A percentile compares a stretch with the other conserved stretches of the same genome.
Conservation (phyloP, 768 basidiomycete genomes). For the Pleurotus ostreatus region DNA sequence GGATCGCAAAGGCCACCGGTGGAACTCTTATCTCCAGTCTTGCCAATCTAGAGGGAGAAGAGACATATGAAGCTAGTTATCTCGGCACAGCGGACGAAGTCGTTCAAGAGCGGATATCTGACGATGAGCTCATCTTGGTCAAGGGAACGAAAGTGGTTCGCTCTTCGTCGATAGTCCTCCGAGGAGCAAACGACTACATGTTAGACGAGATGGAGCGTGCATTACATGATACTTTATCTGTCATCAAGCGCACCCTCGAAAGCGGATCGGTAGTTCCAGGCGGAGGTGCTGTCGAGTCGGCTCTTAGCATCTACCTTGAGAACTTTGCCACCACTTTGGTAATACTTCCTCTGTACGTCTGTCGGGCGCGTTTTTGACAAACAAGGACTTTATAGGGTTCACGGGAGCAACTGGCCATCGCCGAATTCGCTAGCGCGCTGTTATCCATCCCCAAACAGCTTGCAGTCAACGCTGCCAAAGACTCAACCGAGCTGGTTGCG, state of each 20-base stretch:
- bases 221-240: slow-evolving; percentile 88
- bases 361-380: slow-evolving; percentile 9
- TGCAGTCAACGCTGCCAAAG: slow-evolving; percentile 97
- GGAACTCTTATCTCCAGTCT: slow-evolving; percentile 89
- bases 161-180: slow-evolving; percentile 87
- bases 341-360: slow-evolving; percentile 24
- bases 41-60: slow-evolving; percentile 96
- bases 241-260: slow-evolving; percentile 96
- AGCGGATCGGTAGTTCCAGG: slow-evolving; percentile 95
- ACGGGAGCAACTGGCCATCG: slow-evolving; percentile 96
- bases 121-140: slow-evolving; percentile 95
- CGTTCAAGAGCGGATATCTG: slow-evolving; percentile 94
- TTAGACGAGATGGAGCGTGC: slow-evolving; percentile 99
- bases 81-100: slow-evolving; percentile 96
- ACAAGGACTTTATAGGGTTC: slow-evolving; percentile 64
- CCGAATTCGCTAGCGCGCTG: slow-evolving; percentile 94
- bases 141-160: slow-evolving; percentile 97
- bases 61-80: slow-evolving; percentile 90
- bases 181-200: slow-evolving; percentile 99
- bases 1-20: slow-evolving; percentile 96
- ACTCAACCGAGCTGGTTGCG: slow-evolving; percentile 95
- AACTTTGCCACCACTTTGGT: slow-evolving; percentile 98
- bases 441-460: slow-evolving; percentile 96
- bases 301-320: slow-evolving; percentile 94
- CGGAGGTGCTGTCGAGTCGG: slow-evolving; percentile 96